Conservation (phyloP, 257 asterid genomes). For the Marsdenia floribunda region DNA sequence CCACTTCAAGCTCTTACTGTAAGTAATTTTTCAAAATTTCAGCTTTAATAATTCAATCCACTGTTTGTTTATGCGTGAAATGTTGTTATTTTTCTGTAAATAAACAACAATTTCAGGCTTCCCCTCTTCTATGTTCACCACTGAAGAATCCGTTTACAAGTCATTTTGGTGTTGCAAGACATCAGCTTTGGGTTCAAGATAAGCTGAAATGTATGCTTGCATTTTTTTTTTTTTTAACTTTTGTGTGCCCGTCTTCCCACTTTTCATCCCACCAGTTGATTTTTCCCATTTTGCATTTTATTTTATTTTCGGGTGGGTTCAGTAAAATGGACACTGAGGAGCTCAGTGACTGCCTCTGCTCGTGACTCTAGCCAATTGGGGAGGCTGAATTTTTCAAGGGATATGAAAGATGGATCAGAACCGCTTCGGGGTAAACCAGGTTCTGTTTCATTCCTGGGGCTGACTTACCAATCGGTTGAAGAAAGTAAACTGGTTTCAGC, state of each 20-base stretch:
- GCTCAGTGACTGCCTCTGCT: constrained; percentile 26
- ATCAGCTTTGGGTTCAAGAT: constrained; percentile 27
- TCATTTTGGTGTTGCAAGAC: constrained; percentile 18
- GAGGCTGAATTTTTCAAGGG: constrained; percentile 29
- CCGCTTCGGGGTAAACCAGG: constrained; percentile 81
- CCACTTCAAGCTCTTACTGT: constrained; percentile 38
- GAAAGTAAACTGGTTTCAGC: constrained; percentile 61
- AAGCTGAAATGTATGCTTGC: constrained; percentile 36
- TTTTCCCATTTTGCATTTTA: background rate
- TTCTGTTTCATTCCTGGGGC: constrained; percentile 65
- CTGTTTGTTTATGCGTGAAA: constrained; percentile 4
- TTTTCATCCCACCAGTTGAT: background rate
- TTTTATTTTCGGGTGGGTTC: constrained; percentile 16
- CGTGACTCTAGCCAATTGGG: constrained; percentile 18
- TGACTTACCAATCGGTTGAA: constrained; percentile 71
- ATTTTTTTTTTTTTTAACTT: background rate
- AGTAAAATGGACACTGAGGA: constrained; percentile 28
- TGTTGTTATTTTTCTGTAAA: background rate
- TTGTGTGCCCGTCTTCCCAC: background rate
- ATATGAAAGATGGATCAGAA: constrained; percentile 36
- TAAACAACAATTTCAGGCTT: constrained; percentile 27
- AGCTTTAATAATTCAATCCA: background rate
- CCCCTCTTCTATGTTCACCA: constrained; percentile 13
- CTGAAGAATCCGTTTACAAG: constrained; percentile 21
- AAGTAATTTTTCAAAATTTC: constrained; percentile 16